These are phyloP conservation scores for Cruciata laevipes DNA, from an alignment of 257 asterid genomes.

Conservation along the genomic window DNA sequence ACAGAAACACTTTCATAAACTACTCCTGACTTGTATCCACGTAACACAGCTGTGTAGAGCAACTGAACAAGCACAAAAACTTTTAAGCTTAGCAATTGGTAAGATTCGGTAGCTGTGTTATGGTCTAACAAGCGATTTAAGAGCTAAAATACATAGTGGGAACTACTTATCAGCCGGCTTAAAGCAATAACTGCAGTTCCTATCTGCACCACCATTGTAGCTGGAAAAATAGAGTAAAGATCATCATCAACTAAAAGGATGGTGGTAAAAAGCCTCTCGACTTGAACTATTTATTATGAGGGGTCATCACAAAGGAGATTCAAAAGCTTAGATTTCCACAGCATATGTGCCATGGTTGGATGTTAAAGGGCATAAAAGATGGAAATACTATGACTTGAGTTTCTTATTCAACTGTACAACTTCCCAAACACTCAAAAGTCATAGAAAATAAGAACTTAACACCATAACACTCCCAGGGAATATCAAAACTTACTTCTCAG, in stretches of 20 bases:
- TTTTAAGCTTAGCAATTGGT: not conserved
- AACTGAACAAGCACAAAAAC: not conserved
- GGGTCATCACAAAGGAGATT: not conserved
- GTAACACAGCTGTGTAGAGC: not conserved
- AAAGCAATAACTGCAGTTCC: not conserved
- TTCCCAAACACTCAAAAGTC: slow-evolving; percentile 4
- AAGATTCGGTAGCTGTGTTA: not conserved
- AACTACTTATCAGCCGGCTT: not conserved
- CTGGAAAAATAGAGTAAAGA: not conserved
- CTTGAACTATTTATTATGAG: not conserved
- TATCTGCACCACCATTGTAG: not conserved
- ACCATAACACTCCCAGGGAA: not conserved
- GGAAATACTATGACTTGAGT: not conserved
- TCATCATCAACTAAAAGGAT: not conserved
- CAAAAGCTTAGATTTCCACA: not conserved
- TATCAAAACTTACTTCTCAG: slow-evolving; percentile 15
- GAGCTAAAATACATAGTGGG: not conserved
- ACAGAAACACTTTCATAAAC: not conserved
- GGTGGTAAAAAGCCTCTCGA: not conserved
- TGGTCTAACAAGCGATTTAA: not conserved
- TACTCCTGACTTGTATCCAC: not conserved
- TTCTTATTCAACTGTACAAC: not conserved
- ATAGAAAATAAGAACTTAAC: slow-evolving; percentile 12
- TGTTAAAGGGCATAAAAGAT: not conserved
- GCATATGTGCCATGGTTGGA: not conserved